phyloP scores from a whole-genome alignment of 371 early-diverging fungal genomes.

The Mucor mucedo region DNA sequence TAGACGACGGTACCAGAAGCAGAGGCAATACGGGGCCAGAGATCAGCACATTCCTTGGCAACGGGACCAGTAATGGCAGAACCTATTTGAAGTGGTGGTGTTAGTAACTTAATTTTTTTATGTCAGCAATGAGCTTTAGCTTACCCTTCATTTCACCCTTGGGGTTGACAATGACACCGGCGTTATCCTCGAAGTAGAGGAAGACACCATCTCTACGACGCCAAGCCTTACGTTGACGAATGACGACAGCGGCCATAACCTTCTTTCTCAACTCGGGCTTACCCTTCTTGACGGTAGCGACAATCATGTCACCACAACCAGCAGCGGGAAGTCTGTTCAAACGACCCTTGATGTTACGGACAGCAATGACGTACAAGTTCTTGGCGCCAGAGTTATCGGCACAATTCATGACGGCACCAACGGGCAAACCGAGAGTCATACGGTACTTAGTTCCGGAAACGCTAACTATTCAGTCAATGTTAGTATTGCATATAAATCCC shows the following conservation, averaged over 20 bases:
- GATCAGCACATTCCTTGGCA: constrained; percentile 99
- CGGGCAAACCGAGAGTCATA: constrained; percentile 99
- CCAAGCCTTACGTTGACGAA: constrained; percentile 99
- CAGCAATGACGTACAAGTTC: constrained; percentile 99
- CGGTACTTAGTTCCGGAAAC: constrained; percentile 96
- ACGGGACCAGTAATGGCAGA: constrained; percentile 99
- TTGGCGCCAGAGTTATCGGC: constrained; percentile 99
- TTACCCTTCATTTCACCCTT: constrained; percentile 99
- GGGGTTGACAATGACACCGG: constrained; percentile 74
- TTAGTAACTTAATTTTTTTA: neutral
- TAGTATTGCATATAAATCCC: constrained; percentile 2
- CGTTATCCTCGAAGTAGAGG: constrained; percentile 94
- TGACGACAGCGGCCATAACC: constrained; percentile 99
- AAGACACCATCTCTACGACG: constrained; percentile 99
- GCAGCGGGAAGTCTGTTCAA: constrained; percentile 99
- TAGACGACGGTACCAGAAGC: constrained; percentile 90
- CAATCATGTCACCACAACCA: constrained; percentile 99
- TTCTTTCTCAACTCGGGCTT: constrained; percentile 99
- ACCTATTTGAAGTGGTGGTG: neutral
- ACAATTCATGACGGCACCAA: constrained; percentile 99
- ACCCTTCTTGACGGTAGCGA: constrained; percentile 99
- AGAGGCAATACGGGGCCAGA: constrained; percentile 99
- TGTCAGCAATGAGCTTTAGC: neutral
- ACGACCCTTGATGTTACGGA: constrained; percentile 96
- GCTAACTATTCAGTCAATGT: constrained; percentile 45